Base-by-base conservation (phyloP, 1,139 yeast genomes). In the Geotrichum klebahnii region DNA sequence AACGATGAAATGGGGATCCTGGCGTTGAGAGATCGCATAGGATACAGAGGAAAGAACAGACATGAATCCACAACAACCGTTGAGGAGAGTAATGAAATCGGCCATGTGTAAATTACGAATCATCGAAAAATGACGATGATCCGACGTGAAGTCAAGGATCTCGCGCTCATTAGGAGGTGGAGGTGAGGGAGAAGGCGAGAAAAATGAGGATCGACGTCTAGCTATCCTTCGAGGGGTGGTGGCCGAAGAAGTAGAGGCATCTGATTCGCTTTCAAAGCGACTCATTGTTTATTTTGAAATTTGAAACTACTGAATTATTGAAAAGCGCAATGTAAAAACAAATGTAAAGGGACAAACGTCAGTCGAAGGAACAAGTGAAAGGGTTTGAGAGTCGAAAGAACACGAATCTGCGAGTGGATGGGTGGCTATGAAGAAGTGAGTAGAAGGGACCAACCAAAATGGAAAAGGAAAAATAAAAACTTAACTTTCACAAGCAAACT, bases 21-120 rank as follows among this genome's bases (percentile, higher is more conserved):
- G 34, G 20, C 23, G 36, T 33, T 29, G 29, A 3, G 44, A 46
- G 52, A 55, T 45, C 34, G 59, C 80, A 67, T 79, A 92, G 62
- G 96, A 76, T 57, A 89, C 71, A 67, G 96, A 86, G 45, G 95
- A 84, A 44, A 92, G 76, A 57, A 92, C 84, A 32, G 96, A 82
- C 68, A 88, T 87, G 65, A 92, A 90, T 1, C 98, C 98, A 51
- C 76, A 72, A 52, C 65, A 65, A 45, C 75, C 97, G 68, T 92
- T 92, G 67, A 92, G 75, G 71, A 89, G 77, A 1, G 98, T 92
- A 64, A 92, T 92, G 70, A 82, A 88, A 67, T 92, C 98, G 2
- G 98, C 98, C 82, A 90, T 76, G 67, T 92, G 97, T 57, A 92
- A 77, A 54, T 66, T 67, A 37, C 72, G 65, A 46, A 68, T 55